Base-by-base conservation (phyloP, 2,329 filamentous ascomycete genomes). In the Phialophora chinensis region DNA sequence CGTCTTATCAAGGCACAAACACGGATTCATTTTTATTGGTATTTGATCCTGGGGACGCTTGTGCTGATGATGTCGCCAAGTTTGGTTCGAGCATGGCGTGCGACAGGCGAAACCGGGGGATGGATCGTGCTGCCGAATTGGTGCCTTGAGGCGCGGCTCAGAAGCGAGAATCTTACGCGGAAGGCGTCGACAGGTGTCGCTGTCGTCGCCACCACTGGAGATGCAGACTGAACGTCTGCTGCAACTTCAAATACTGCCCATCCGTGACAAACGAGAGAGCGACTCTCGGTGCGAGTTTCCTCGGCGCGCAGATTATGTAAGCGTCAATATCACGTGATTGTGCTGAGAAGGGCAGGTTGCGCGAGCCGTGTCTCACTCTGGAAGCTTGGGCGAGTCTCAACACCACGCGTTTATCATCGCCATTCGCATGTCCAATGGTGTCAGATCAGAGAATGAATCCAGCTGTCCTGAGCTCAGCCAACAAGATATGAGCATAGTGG, bases 271-370 rank as follows among this genome's bases (percentile, higher is more conserved):
- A 12, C 5, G 10, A 20, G 4, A 7, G 12, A 25, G 47, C 31
- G 31, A 1, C 8, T 11, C 6, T 7, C 29, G 29, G 7, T 27
- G 29, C 29, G 29, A 31, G 29, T 31, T 42, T 4, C 3, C 35
- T 42, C 12, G 14, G 35, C 17, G 38, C 7, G 38, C 2, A 44
- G n/a, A 14, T n/a, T n/a, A 27, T 29, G 23, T 52, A 23, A 52
- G 20, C 25, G 42, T 42, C 42, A 60, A 50, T 42, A 29, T 23
- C 57, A 60, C 57, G 57, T 60, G 57, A 60, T 33, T 1, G 2
- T 1, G 2, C 2, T 1, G 0, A 50, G 7, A 12, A 20, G 14
- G n/a, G 8, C 11, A 35, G n/a, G 38, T 33, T 12, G 10, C 27
- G 4, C 49, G 49, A 27, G 49, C 3, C 4, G 14, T 7, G 49